phyloP scores from a whole-genome alignment of 371 early-diverging fungal species.

The Lichtheimia corymbifera region DNA sequence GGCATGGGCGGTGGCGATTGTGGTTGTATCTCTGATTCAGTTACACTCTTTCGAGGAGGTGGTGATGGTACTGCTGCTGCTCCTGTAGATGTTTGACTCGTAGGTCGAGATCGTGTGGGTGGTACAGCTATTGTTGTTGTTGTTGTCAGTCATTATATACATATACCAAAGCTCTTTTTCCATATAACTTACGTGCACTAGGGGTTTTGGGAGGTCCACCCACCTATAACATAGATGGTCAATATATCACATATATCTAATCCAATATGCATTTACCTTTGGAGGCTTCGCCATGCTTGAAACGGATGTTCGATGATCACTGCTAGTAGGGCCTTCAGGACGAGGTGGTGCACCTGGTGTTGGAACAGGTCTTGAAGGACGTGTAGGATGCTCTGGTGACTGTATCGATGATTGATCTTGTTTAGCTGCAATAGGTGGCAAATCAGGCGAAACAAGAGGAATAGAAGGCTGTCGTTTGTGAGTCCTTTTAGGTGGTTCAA shows the following conservation, averaged over 20 bases:
- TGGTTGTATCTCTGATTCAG: not conserved
- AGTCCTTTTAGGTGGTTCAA: slow-evolving; percentile 12
- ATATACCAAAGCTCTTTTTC: slow-evolving; percentile 8
- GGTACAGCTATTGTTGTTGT: slow-evolving; percentile 11
- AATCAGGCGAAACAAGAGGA: slow-evolving; percentile 42
- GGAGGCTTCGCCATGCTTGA: slow-evolving; percentile 38
- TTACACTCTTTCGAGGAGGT: not conserved
- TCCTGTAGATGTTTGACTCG: slow-evolving; percentile 13
- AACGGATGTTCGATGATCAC: slow-evolving; percentile 12
- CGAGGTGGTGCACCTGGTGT: slow-evolving; percentile 25
- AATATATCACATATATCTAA: not conserved
- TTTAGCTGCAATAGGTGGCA: slow-evolving; percentile 38
- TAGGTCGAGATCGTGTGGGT: slow-evolving; percentile 20
- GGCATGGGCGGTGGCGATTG: slow-evolving; percentile 29
- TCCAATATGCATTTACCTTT: slow-evolving; percentile 18
- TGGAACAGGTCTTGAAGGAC: slow-evolving; percentile 39
- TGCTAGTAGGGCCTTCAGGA: not conserved
- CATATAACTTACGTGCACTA: too few species aligned
- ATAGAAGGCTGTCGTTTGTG: slow-evolving; percentile 35
- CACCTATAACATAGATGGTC: slow-evolving; percentile 4
- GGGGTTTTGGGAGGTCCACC: not conserved
- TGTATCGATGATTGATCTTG: slow-evolving; percentile 5
- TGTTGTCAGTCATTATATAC: not conserved
- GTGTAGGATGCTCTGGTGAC: slow-evolving; percentile 18
- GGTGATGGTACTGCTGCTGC: not conserved